Evolutionary conservation across 371 early-diverging fungal genomes (phyloP).

Genomic region (Entomophthora muscae): DNA sequence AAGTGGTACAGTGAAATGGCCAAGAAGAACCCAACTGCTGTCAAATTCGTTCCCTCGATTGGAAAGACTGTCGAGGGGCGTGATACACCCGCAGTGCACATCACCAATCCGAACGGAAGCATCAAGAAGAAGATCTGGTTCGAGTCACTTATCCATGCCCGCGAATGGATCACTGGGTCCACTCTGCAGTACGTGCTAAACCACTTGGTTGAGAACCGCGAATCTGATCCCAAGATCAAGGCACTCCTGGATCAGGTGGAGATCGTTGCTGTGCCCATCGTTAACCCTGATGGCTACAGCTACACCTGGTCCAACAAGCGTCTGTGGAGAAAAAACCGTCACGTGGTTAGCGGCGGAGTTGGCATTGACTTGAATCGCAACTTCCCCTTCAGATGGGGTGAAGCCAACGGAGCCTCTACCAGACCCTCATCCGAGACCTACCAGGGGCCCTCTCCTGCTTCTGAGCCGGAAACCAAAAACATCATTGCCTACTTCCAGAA

Average conservation of each 20-base stretch:
- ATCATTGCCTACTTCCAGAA: conserved; percentile 15
- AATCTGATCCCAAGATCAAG: conserved; percentile 10
- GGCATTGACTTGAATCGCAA: conserved; percentile 16
- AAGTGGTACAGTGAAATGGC: not conserved
- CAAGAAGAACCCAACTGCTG: not conserved
- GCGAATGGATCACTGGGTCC: conserved; percentile 12
- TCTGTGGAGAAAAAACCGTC: conserved; percentile 26
- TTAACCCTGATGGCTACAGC: conserved; percentile 30
- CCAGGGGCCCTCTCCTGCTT: conserved; percentile 21
- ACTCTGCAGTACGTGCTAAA: conserved; percentile 9
- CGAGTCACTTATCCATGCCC: conserved; percentile 9
- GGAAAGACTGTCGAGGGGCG: conserved; percentile 5
- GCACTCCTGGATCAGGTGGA: conserved; percentile 11
- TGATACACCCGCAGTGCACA: conserved; percentile 5
- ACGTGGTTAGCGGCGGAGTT: conserved; percentile 3
- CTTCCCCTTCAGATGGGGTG: conserved; percentile 23
- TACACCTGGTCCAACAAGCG: conserved; percentile 19
- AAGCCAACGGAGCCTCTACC: conserved; percentile 19
- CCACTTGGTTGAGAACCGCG: not conserved
- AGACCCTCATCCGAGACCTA: conserved; percentile 21
- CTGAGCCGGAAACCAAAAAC: conserved; percentile 23
- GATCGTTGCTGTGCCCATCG: conserved; percentile 23
- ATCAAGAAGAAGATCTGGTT: conserved; percentile 9
- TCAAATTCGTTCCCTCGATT: conserved; percentile 8
- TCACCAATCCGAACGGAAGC: conserved; percentile 3